Evolutionary conservation across 768 basidiomycete species (phyloP).

Genomic region (Clathrus columnatus): DNA sequence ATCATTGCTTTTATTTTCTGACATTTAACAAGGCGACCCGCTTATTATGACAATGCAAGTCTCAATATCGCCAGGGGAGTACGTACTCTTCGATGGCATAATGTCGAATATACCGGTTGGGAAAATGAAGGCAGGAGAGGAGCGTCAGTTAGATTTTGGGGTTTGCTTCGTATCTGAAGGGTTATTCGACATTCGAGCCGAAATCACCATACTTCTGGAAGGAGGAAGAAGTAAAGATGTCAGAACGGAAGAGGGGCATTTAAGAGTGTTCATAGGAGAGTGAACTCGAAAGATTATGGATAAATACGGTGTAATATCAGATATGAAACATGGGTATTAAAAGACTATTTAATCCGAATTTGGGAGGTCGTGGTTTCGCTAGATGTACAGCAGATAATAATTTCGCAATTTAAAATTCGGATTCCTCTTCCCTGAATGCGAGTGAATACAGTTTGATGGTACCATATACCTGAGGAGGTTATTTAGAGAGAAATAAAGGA

Average conservation of each 20-base stretch:
- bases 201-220: constrained; percentile 24
- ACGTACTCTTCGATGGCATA: constrained; percentile 64
- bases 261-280: constrained; percentile 8
- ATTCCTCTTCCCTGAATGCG: constrained; percentile 70
- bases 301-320: background rate
- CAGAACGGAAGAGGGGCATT: constrained; percentile 10
- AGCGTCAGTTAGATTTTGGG: constrained; percentile 41
- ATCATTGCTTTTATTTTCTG: background rate
- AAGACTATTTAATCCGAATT: background rate
- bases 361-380: background rate
- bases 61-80: constrained; percentile 47
- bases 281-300: background rate
- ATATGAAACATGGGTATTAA: background rate
- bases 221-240: background rate
- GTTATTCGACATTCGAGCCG: constrained; percentile 41
- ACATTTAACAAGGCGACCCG: constrained; percentile 34
- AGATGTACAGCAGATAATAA: constrained; percentile 9
- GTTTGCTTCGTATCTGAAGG: constrained; percentile 71
- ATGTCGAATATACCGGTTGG: constrained; percentile 56
- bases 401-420: constrained; percentile 57
- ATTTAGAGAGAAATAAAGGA: constrained; percentile 2
- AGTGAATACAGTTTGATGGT: constrained; percentile 86
- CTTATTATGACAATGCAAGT: constrained; percentile 47
- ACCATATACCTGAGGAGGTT: constrained; percentile 63
- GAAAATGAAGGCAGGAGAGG: constrained; percentile 46